phyloP scores from a whole-genome alignment of 805 yeast species.

The Candida manassasensis region DNA sequence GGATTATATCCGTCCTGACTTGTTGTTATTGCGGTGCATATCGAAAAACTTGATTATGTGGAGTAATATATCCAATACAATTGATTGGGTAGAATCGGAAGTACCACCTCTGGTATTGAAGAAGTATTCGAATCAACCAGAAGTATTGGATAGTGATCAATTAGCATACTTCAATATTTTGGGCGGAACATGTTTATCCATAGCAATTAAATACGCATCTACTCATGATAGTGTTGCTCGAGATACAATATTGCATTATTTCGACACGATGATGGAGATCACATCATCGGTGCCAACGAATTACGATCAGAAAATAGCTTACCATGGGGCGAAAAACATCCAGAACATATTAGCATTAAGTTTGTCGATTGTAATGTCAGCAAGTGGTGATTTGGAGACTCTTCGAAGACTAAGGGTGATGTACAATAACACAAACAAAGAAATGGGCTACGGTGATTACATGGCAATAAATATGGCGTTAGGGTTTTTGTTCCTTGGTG shows the following conservation, averaged over 20 bases:
- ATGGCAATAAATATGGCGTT: constrained; percentile 77
- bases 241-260: constrained; percentile 47
- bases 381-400: constrained; percentile 80
- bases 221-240: constrained; percentile 52
- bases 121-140: constrained; percentile 20
- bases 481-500: constrained; percentile 86
- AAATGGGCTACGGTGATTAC: constrained; percentile 59
- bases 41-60: constrained; percentile 68
- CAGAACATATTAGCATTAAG: constrained; percentile 61
- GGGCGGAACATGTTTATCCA: constrained; percentile 70
- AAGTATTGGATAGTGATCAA: constrained; percentile 51
- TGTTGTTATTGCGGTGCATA: constrained; percentile 60
- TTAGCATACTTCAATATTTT: constrained; percentile 59
- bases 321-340: constrained; percentile 48
- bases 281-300: constrained; percentile 38
- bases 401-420: constrained; percentile 68
- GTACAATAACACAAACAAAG: constrained; percentile 52
- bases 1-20: constrained; percentile 76
- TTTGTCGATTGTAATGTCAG: constrained; percentile 75
- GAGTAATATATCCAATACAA: constrained; percentile 49
- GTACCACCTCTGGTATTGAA: constrained; percentile 45
- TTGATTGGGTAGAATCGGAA: constrained; percentile 53
- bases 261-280: constrained; percentile 48
- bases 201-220: constrained; percentile 77
- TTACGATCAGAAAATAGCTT: constrained; percentile 57